phyloP scores from a whole-genome alignment of 163 green algal genomes.

The Scenedesmus sp. region DNA sequence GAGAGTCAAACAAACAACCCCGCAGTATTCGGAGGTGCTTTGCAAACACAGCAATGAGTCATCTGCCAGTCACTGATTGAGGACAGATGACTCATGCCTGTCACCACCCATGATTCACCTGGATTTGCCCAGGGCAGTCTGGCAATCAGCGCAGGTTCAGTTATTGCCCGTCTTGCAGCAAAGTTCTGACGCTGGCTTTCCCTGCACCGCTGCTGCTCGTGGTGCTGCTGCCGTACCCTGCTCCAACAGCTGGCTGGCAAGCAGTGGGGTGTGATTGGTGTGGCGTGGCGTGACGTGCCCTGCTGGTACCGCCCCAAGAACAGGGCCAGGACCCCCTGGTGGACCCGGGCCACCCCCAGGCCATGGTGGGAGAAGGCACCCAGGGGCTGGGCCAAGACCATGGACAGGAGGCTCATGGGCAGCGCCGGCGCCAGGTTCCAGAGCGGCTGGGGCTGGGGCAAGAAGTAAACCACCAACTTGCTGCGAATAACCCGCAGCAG shows the following conservation, averaged over 20 bases:
- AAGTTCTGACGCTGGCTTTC: background rate
- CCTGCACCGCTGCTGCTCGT: conserved; percentile 11
- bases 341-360: conserved; percentile 36
- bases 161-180: too few species aligned
- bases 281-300: conserved; percentile 59
- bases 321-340: conserved; percentile 36
- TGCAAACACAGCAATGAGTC: too few species aligned
- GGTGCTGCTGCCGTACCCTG: background rate
- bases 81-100: too few species aligned
- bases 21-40: too few species aligned
- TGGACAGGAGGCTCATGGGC: conserved; percentile 41
- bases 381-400: conserved; percentile 27
- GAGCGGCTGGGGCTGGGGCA: conserved; percentile 28
- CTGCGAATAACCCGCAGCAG: background rate
- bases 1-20: too few species aligned
- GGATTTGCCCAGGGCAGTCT: too few species aligned
- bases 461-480: background rate
- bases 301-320: conserved; percentile 59
- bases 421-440: background rate
- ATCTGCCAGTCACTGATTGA: too few species aligned
- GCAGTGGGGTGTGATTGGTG: conserved; percentile 73
- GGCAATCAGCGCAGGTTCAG: too few species aligned
- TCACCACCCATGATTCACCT: too few species aligned
- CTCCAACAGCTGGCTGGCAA: conserved; percentile 60
- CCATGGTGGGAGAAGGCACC: conserved; percentile 47